Percentiles rank a stretch among this genome's conserved stretches.
These are phyloP conservation scores for Paecilomyces variotii DNA, from an alignment of 2,329 filamentous ascomycete species.

Conservation along the genomic window DNA sequence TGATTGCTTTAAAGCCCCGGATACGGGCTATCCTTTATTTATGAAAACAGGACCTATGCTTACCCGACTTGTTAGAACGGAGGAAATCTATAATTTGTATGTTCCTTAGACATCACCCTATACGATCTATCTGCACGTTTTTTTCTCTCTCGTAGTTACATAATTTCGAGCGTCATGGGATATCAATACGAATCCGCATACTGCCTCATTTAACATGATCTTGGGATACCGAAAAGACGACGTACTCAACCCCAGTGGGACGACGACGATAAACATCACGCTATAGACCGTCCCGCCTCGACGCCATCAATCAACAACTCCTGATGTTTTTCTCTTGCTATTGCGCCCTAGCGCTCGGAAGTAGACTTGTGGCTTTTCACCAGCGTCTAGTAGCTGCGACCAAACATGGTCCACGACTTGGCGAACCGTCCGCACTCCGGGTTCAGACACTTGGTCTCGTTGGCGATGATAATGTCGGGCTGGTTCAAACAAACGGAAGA, in stretches of 20 bases:
- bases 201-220: neutral
- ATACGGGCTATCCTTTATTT: too few relatives aligned
- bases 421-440: neutral
- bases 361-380: neutral
- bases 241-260: neutral
- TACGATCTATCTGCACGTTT: neutral
- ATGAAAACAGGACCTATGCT: too few relatives aligned
- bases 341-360: neutral
- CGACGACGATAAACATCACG: neutral
- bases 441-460: neutral
- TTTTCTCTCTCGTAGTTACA: neutral
- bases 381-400: neutral
- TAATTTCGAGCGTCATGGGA: neutral
- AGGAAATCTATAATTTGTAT: neutral
- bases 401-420: neutral
- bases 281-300: neutral
- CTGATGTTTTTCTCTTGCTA: neutral
- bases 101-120: neutral
- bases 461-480: neutral
- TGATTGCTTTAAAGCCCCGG: neutral
- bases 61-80: neutral
- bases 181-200: neutral
- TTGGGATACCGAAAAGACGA: neutral
- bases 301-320: neutral
- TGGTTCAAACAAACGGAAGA: neutral